A percentile compares a stretch with the other conserved stretches of the same genome.
Conservation (phyloP, 225 moss, liverwort and hornwort species). For the Straminergon stramineum region DNA sequence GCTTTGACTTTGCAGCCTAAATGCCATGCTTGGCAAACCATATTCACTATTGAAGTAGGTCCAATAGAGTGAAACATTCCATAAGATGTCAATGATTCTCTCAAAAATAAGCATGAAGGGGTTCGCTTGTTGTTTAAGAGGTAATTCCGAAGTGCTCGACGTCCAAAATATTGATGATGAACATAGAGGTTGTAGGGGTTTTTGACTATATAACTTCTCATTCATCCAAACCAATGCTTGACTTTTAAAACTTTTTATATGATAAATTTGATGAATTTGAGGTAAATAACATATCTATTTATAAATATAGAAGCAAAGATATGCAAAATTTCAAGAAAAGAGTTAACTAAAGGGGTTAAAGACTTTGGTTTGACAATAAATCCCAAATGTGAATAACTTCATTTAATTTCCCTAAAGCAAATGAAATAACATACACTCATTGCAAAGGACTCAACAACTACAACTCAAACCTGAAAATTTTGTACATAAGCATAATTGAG, state of each 20-base stretch:
- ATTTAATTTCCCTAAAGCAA: too few species aligned
- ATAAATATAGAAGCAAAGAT: neutral
- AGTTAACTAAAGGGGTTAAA: neutral
- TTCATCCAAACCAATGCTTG: neutral
- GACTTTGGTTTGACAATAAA: neutral
- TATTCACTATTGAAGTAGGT: neutral
- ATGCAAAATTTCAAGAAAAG: too few species aligned
- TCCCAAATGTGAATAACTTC: neutral
- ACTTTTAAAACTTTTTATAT: too few species aligned
- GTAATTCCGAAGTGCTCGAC: accelerated
- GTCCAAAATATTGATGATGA: accelerated
- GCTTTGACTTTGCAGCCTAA: neutral
- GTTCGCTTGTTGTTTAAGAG: too few species aligned
- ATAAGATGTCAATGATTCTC: neutral
- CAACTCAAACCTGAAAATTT: neutral
- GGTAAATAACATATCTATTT: neutral
- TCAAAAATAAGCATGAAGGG: accelerated
- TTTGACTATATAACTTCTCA: neutral
- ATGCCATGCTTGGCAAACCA: neutral
- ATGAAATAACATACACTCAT: neutral
- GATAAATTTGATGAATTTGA: neutral
- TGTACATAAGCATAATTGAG: neutral
- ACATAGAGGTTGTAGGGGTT: accelerated
- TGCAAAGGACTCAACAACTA: neutral
- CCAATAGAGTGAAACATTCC: accelerated